Evolutionary conservation across 2,329 filamentous ascomycete species (phyloP), one percentile per base, ranked within the genome.

Genomic region (Epichloe glyceriae): DNA sequence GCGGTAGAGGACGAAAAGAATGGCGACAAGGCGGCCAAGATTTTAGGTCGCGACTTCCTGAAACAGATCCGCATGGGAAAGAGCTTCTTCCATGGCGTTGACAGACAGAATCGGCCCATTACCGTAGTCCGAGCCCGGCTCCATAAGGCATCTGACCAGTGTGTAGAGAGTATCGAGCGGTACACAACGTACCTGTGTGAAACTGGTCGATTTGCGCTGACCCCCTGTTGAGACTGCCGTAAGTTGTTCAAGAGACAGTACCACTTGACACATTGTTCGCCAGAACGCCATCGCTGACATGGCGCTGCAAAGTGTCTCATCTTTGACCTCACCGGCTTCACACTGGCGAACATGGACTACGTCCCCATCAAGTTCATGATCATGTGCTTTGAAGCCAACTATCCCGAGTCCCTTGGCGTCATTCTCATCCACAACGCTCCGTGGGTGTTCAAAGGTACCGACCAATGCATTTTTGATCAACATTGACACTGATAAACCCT

Each of bases 321-420:
- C 50, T 88, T 88, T 61, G 85, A 88, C 64, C 82, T 88, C 76
- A 83, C 75, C 5, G 73, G 78, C 54, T 88, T 88, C 62, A 76
- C 76, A 14, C 71, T 87, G 62, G 74, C 80, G 8, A 88, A 88
- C 66, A 87, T 88, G 75, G 85, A 88, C 64, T 88, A 87, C 62
- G 75, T 80, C 0, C 83, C 84, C 0, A 80, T 88, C 47, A 88
- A 85, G 58, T 88, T 87, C 68, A 84, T 88, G 70, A 85, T 88
- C 66, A 84, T 86, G 58, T 84, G 82, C 61, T 86, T 88, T 58
- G 85, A 88, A 68, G 83, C 85, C 47, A 85, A 86, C 60, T 88
- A 88, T 59, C 85, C 85, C 1, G 85, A 88, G 62, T 85, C 79
- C 1, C 71, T 88, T 1, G 84, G 83, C 37, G 70, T 76, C 1